These are phyloP conservation scores for Scheffersomyces quercinus DNA, from an alignment of 1,139 yeast species.

Conservation along the genomic window DNA sequence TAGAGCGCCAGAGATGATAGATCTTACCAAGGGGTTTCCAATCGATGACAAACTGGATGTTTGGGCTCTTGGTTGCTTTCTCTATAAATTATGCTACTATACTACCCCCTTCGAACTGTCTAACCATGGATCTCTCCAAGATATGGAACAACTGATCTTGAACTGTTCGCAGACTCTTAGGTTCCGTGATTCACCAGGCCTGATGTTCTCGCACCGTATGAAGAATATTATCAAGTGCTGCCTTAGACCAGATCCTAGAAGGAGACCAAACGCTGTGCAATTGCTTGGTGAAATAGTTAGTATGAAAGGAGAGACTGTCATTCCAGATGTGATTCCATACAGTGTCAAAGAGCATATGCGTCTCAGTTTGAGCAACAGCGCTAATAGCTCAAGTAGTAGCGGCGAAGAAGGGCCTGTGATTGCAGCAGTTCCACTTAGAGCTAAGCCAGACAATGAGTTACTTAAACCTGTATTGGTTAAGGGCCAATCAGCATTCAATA, in stretches of 20 bases:
- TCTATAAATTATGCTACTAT: constrained; percentile 89
- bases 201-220: constrained; percentile 43
- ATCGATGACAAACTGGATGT: constrained; percentile 93
- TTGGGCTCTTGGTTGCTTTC: constrained; percentile 93
- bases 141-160: constrained; percentile 41
- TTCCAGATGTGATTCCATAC: constrained; percentile 53
- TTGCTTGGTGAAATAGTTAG: constrained; percentile 68
- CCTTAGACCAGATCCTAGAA: constrained; percentile 66
- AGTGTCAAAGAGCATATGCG: constrained; percentile 19
- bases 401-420: too few relatives aligned
- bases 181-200: constrained; percentile 39
- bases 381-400: too few relatives aligned
- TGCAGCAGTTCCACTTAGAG: background rate
- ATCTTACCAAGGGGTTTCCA: constrained; percentile 77
- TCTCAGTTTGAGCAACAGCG: background rate
- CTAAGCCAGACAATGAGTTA: background rate
- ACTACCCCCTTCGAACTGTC: constrained; percentile 92
- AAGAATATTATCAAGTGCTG: constrained; percentile 62
- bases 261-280: constrained; percentile 73
- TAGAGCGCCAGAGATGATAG: constrained; percentile 96
- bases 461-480: background rate
- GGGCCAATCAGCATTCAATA: background rate
- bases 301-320: constrained; percentile 51
- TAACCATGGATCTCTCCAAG: constrained; percentile 34
- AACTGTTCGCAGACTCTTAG: constrained; percentile 34